phyloP scores from a whole-genome alignment of 2,329 filamentous ascomycete species.

The Fusarium nurragi region DNA sequence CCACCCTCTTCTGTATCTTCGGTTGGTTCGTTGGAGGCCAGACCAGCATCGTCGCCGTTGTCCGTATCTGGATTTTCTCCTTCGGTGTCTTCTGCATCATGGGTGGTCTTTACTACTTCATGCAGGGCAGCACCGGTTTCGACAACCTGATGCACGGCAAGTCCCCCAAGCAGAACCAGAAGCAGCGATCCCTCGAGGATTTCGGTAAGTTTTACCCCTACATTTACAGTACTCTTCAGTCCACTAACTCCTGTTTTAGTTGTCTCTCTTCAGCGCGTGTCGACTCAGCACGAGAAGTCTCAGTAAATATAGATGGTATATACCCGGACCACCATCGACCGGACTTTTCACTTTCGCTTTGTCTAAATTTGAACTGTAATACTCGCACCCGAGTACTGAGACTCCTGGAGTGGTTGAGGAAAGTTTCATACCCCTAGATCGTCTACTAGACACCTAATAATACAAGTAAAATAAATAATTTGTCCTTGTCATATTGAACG shows the following conservation, averaged over 20 bases:
- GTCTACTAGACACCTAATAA: constrained; percentile 56
- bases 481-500: background rate
- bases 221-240: background rate
- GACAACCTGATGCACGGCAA: constrained; percentile 95
- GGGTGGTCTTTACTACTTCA: constrained; percentile 77
- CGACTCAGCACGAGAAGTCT: constrained; percentile 91
- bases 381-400: constrained; percentile 50
- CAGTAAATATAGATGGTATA: constrained; percentile 63
- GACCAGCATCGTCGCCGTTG: constrained; percentile 83
- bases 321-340: constrained; percentile 51
- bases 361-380: constrained; percentile 55
- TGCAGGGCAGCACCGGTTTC: constrained; percentile 83
- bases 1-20: constrained; percentile 86
- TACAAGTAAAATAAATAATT: constrained; percentile 53
- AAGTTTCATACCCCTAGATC: constrained; percentile 52
- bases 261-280: constrained; percentile 88
- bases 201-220: constrained; percentile 72
- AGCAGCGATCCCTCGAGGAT: constrained; percentile 87
- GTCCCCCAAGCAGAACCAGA: constrained; percentile 80
- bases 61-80: constrained; percentile 91
- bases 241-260: constrained; percentile 69
- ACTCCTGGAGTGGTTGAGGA: constrained; percentile 49
- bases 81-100: constrained; percentile 89
- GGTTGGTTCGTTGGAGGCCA: constrained; percentile 78
- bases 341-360: constrained; percentile 53